Evolutionary conservation across 768 basidiomycete genomes (phyloP).

Genomic region (Boletus eberwhitei): DNA sequence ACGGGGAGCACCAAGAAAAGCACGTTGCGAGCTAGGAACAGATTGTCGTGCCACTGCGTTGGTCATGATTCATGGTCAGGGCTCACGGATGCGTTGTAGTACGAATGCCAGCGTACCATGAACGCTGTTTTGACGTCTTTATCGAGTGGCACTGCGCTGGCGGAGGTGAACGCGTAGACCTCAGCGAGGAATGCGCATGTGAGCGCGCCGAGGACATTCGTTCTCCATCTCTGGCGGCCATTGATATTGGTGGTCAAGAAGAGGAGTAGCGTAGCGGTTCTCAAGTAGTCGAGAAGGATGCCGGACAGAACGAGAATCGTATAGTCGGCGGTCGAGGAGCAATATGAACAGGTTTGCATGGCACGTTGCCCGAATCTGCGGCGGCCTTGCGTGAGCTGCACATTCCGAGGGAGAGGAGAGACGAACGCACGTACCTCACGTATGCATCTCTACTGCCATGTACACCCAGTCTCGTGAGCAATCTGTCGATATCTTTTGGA

Average conservation of each 20-base stretch:
- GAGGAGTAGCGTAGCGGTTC: conserved; percentile 48
- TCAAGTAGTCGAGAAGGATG: conserved; percentile 56
- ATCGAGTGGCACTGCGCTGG: conserved; percentile 44
- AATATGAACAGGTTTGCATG: conserved; percentile 63
- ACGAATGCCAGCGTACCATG: conserved; percentile 34
- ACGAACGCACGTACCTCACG: conserved; percentile 44
- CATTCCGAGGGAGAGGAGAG: not conserved
- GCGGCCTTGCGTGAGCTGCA: conserved; percentile 1
- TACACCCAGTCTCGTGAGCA: conserved; percentile 54
- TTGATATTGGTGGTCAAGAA: conserved; percentile 41
- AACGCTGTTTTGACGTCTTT: conserved; percentile 35
- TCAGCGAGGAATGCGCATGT: conserved; percentile 51
- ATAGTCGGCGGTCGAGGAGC: conserved; percentile 58
- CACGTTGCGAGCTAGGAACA: conserved; percentile 50
- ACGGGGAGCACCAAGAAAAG: conserved; percentile 60
- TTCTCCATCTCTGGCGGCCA: conserved; percentile 43
- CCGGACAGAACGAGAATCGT: conserved; percentile 54
- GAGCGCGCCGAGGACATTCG: conserved; percentile 45
- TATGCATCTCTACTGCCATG: conserved; percentile 59
- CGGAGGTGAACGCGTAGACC: conserved; percentile 49
- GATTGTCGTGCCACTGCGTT: conserved; percentile 62
- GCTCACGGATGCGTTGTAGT: not conserved
- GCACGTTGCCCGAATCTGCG: conserved; percentile 71
- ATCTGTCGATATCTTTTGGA: conserved; percentile 45
- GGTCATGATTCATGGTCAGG: not conserved